These are phyloP conservation scores for Myochromella boudieri DNA, from an alignment of 768 basidiomycete species.

Conservation along the genomic window DNA sequence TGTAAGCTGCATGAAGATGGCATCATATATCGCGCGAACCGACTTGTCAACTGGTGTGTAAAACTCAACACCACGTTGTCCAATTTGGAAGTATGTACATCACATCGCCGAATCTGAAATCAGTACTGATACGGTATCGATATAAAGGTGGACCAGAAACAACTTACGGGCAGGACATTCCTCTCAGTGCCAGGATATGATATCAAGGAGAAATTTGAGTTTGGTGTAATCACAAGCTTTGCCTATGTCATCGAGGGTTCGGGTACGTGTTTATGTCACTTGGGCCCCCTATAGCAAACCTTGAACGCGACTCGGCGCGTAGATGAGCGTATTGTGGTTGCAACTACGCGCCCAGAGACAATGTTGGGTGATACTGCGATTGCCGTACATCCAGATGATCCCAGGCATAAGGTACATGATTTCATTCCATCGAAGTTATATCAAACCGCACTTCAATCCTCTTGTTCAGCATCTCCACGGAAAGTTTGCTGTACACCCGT, in stretches of 20 bases:
- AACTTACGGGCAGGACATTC: conserved; percentile 80
- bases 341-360: conserved; percentile 97
- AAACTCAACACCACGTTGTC: conserved; percentile 94
- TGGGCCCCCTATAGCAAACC: not conserved
- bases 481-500: conserved; percentile 88
- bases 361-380: conserved; percentile 98
- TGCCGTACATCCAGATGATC: conserved; percentile 93
- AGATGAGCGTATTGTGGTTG: conserved; percentile 92
- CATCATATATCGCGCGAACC: conserved; percentile 90
- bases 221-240: conserved; percentile 95
- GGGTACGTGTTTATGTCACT: conserved; percentile 40
- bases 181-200: conserved; percentile 95
- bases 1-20: conserved; percentile 90
- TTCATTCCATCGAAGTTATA: not conserved
- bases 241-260: conserved; percentile 89
- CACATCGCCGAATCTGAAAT: not conserved
- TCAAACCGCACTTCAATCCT: not conserved
- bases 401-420: conserved; percentile 69
- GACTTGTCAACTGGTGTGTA: conserved; percentile 98
- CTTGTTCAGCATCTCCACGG: conserved; percentile 81
- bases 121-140: not conserved
- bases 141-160: conserved; percentile 85
- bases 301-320: not conserved
- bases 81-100: conserved; percentile 81
- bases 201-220: conserved; percentile 92